Conservation (phyloP, 2,329 filamentous ascomycete genomes). For the Clarireedia paspali region DNA sequence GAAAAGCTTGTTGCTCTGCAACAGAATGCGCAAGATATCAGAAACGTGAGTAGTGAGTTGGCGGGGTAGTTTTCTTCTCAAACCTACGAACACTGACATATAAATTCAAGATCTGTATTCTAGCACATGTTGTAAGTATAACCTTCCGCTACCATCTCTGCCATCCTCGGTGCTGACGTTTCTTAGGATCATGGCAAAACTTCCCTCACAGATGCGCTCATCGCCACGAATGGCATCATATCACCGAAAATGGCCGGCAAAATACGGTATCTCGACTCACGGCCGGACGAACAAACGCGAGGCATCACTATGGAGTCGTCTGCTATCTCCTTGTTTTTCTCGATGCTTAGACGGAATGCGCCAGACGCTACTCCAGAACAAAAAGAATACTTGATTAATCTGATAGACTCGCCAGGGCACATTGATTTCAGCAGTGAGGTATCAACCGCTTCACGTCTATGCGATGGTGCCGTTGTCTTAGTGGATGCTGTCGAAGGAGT, state of each 20-base stretch:
- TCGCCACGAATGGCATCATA: slow-evolving; percentile 99
- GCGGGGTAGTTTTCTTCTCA: slow-evolving; percentile 16
- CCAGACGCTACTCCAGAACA: slow-evolving; percentile 62
- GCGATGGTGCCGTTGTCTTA: slow-evolving; percentile 87
- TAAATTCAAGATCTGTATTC: slow-evolving; percentile 70
- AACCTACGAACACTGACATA: slow-evolving; percentile 11
- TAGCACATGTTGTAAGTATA: slow-evolving; percentile 73
- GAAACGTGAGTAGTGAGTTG: slow-evolving; percentile 62
- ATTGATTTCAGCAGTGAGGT: slow-evolving; percentile 99
- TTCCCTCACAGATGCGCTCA: slow-evolving; percentile 87
- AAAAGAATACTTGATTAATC: slow-evolving; percentile 90
- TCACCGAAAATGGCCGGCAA: slow-evolving; percentile 96
- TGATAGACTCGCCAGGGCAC: slow-evolving; percentile 96
- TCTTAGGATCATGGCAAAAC: slow-evolving; percentile 90
- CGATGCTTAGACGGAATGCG: slow-evolving; percentile 68
- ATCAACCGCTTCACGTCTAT: slow-evolving; percentile 87
- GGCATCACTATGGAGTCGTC: slow-evolving; percentile 99
- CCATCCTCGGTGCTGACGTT: background rate
- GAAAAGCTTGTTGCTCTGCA: slow-evolving; percentile 89
- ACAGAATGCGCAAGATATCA: slow-evolving; percentile 76
- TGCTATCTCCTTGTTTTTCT: slow-evolving; percentile 93
- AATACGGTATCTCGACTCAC: slow-evolving; percentile 93
- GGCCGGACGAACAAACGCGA: slow-evolving; percentile 89
- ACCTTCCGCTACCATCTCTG: background rate
- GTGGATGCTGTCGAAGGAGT: slow-evolving; percentile 97